Evolutionary conservation across 164 flowering plant species (phyloP).

Genomic region (Vitis rupestris): DNA sequence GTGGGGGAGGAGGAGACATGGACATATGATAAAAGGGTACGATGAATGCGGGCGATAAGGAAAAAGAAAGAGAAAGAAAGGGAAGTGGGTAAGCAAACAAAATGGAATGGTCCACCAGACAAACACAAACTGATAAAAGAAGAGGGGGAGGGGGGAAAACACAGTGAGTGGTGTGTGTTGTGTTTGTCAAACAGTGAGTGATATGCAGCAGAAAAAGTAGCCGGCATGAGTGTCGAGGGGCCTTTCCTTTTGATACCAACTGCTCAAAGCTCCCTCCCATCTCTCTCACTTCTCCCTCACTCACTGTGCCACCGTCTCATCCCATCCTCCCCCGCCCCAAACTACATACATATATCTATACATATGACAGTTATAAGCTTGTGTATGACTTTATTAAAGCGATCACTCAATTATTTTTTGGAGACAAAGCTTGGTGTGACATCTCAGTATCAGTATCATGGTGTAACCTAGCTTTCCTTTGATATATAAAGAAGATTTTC

Average conservation of each 20-base stretch:
- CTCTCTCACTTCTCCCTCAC: background rate
- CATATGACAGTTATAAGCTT: conserved; percentile 4
- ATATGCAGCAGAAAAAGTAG: conserved; percentile 7
- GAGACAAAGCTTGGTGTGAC: conserved; percentile 24
- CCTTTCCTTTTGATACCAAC: background rate
- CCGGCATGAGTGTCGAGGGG: conserved; percentile 33
- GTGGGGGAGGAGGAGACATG: conserved; percentile 11
- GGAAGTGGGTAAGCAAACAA: background rate
- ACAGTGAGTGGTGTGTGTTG: conserved; percentile 2
- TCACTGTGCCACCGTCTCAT: background rate
- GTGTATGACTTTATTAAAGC: conserved; percentile 7
- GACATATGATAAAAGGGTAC: conserved; percentile 20
- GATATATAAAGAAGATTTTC: background rate
- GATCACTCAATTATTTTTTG: conserved; percentile 5
- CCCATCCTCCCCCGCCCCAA: too few relatives aligned
- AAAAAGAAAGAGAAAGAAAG: background rate
- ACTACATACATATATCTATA: background rate
- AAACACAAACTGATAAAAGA: conserved; percentile 5
- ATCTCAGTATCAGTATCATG: conserved; percentile 11
- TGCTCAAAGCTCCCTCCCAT: background rate
- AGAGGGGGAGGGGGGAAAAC: background rate
- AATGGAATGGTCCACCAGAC: background rate
- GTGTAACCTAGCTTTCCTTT: conserved; percentile 10
- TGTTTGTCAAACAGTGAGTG: conserved; percentile 15
- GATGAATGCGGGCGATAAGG: conserved; percentile 33